These are phyloP conservation scores for Camelina sativa DNA, from an alignment of 345 rosid genomes.

Conservation along the genomic window DNA sequence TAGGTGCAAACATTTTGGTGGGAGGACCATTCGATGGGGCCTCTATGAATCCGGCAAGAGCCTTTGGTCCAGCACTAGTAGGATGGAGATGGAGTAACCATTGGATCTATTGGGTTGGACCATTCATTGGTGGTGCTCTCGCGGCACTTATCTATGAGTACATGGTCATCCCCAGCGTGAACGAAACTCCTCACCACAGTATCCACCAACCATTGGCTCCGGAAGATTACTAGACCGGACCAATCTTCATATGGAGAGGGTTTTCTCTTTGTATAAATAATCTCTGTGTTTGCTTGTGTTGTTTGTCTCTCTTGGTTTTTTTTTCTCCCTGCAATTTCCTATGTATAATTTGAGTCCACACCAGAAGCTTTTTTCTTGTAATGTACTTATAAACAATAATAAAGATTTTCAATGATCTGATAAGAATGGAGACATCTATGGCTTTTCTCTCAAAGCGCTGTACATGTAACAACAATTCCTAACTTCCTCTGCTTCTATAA, in stretches of 20 bases:
- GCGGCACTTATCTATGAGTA: slow-evolving; percentile 58
- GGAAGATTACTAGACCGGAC: slow-evolving; percentile 65
- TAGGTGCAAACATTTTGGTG: slow-evolving; percentile 47
- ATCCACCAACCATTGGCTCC: slow-evolving; percentile 76
- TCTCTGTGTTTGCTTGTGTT: slow-evolving; percentile 35
- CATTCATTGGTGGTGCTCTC: slow-evolving; percentile 45
- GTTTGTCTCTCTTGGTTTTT: slow-evolving; percentile 11
- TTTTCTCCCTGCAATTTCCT: slow-evolving; percentile 15
- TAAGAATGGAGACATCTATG: slow-evolving; percentile 21
- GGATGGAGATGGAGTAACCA: slow-evolving; percentile 50
- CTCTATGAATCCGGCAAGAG: slow-evolving; percentile 51
- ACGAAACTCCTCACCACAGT: slow-evolving; percentile 45
- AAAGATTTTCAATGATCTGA: slow-evolving; percentile 11
- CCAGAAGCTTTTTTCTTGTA: slow-evolving; percentile 29
- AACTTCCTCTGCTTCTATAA: slow-evolving; percentile 20
- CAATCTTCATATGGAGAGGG: slow-evolving; percentile 11
- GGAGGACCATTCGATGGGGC: slow-evolving; percentile 49
- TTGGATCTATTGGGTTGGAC: slow-evolving; percentile 49
- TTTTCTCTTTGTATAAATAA: slow-evolving; percentile 19
- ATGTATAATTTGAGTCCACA: slow-evolving; percentile 33
- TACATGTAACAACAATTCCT: slow-evolving; percentile 36
- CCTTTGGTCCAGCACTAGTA: slow-evolving; percentile 48
- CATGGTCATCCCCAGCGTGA: slow-evolving; percentile 53
- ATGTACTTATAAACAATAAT: slow-evolving; percentile 11
- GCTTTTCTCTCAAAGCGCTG: slow-evolving; percentile 21